phyloP scores from a whole-genome alignment of 495 filamentous ascomycete species.

The Penicillium coprophilum region DNA sequence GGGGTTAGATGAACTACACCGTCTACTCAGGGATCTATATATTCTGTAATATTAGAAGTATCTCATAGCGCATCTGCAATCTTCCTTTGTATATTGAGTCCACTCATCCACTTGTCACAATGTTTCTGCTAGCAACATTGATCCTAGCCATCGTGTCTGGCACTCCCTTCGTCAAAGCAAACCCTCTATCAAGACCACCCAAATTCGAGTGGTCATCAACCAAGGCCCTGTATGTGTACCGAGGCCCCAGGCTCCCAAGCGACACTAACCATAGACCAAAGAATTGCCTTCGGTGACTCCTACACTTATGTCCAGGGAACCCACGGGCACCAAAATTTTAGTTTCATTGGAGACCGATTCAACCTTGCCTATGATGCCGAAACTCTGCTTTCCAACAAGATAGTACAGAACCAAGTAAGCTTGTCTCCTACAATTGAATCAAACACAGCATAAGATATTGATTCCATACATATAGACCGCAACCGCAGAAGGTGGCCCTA shows the following conservation, averaged over 20 bases:
- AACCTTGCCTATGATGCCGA: slow-evolving; percentile 39
- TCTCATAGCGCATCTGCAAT: not conserved
- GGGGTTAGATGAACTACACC: not conserved
- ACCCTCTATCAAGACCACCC: slow-evolving; percentile 10
- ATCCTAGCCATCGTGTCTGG: slow-evolving; percentile 5
- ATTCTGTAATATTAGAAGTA: not conserved
- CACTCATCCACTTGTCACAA: not conserved
- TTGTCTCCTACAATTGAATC: not conserved
- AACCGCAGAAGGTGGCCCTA: slow-evolving; percentile 51
- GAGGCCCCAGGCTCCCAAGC: not conserved
- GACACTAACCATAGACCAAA: slow-evolving; percentile 9
- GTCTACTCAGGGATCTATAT: not conserved
- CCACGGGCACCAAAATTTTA: slow-evolving; percentile 45
- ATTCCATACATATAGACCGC: slow-evolving; percentile 17
- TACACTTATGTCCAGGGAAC: slow-evolving; percentile 56
- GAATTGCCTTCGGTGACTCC: slow-evolving; percentile 55
- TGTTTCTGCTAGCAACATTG: not conserved
- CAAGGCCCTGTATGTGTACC: slow-evolving; percentile 28
- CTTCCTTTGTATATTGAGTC: not conserved
- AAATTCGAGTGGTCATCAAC: slow-evolving; percentile 37
- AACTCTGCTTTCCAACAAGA: slow-evolving; percentile 44
- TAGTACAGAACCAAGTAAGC: slow-evolving; percentile 50
- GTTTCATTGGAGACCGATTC: slow-evolving; percentile 49
- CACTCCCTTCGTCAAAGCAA: slow-evolving; percentile 3
- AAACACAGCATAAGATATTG: not conserved